Conservation (phyloP, 2,329 filamentous ascomycete genomes). For the Penicillium sp. region DNA sequence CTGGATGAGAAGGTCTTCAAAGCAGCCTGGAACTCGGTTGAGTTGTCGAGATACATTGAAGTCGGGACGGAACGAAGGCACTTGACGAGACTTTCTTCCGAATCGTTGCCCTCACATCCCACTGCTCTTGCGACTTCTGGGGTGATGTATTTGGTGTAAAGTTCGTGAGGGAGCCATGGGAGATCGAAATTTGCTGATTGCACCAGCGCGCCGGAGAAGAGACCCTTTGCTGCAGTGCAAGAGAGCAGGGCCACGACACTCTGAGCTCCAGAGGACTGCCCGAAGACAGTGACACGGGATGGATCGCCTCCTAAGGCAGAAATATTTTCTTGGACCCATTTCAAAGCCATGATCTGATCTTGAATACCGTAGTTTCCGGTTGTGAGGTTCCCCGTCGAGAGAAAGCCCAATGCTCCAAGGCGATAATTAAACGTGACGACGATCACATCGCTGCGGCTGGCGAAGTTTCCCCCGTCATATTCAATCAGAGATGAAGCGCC, state of each 20-base stretch:
- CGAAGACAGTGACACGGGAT: conserved; percentile 36
- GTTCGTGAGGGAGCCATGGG: conserved; percentile 28
- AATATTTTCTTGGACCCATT: conserved; percentile 30
- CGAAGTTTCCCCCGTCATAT: conserved; percentile 40
- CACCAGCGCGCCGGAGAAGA: conserved; percentile 30
- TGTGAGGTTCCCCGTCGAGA: conserved; percentile 36
- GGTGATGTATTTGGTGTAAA: conserved; percentile 24
- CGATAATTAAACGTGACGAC: conserved; percentile 40
- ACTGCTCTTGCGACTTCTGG: conserved; percentile 25
- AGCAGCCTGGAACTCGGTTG: conserved; percentile 18
- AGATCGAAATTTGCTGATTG: conserved; percentile 30
- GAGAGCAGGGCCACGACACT: conserved; percentile 46
- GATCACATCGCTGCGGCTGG: conserved; percentile 38
- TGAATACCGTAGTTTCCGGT: conserved; percentile 34
- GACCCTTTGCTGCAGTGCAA: conserved; percentile 26
- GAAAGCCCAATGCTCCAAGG: conserved; percentile 35
- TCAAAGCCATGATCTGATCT: conserved; percentile 36
- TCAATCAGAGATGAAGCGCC: conserved; percentile 28
- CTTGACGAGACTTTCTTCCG: conserved; percentile 16
- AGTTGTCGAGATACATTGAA: conserved; percentile 23
- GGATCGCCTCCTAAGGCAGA: conserved; percentile 33
- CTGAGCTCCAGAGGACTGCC: conserved; percentile 48
- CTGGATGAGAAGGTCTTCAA: conserved; percentile 4
- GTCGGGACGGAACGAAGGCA: conserved; percentile 28
- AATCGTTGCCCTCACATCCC: conserved; percentile 21